A percentile compares a stretch with the other conserved stretches of the same genome.
Conservation (phyloP, 495 filamentous ascomycete genomes). For the Hypoxylon cercidicola region DNA sequence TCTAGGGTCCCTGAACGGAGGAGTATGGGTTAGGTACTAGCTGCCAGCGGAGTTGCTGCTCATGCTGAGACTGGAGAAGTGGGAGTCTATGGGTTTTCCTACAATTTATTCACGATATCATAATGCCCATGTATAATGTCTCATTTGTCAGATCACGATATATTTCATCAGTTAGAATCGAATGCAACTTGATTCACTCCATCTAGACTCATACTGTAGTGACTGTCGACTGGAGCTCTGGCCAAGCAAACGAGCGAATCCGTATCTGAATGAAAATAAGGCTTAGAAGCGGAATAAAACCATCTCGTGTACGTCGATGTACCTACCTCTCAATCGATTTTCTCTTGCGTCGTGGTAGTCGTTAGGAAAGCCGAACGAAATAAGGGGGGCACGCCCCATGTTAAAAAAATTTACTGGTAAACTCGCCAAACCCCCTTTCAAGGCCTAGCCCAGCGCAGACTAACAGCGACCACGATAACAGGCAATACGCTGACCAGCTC, state of each 20-base stretch:
- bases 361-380: too few species aligned
- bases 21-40: too few species aligned
- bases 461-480: conserved; percentile 68
- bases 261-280: too few species aligned
- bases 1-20: neutral
- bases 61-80: neutral
- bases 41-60: neutral
- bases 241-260: too few species aligned
- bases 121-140: neutral
- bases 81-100: neutral
- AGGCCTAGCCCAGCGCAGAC: conserved; percentile 46
- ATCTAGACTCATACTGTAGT: neutral
- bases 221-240: neutral
- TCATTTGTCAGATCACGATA: conserved; percentile 2
- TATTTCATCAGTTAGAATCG: neutral
- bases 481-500: conserved; percentile 83
- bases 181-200: neutral
- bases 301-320: too few species aligned
- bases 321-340: too few species aligned
- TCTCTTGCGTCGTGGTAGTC: too few species aligned
- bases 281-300: too few species aligned
- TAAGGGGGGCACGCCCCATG: too few species aligned
- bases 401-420: neutral
- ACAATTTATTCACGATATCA: conserved; percentile 1
- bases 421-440: conserved; percentile 8